Evolutionary conservation across 2,329 filamentous ascomycete species (phyloP), one percentile per base, ranked within the genome.

Genomic region (Colletotrichum truncatum): DNA sequence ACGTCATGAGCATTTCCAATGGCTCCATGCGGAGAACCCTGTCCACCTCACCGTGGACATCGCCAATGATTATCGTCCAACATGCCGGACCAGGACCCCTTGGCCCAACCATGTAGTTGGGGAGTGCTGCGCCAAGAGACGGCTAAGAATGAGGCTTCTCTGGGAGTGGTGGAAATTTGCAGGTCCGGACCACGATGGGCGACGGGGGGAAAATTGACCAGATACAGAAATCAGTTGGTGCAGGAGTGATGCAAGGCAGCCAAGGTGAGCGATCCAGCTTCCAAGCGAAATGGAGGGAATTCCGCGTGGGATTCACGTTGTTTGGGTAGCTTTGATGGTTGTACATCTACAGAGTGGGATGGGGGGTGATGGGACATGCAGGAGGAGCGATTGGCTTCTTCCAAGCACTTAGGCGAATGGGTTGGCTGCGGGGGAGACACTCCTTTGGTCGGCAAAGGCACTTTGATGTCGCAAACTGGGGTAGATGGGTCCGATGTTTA

Each of bases 21-120:
- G 41, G 43, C 23, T 28, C 36, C 57, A 45, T 62, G 57, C 62
- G 57, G 57, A 65, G 57, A 62, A 65, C 62, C 49, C 62, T 65
- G 57, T 12, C 43, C 12, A 41, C 16, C 12, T 36, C 5, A 7
- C 56, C 48, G 39, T 10, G 21, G 10, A 18, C 16, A 56, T 45
- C 28, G 34, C 57, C 18, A 34, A 28, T 65, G 62, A 62, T 49
- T n/a, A 41, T 7, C 48, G 26, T 38, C 32, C 41, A 43, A 28
- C n/a, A 23, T 30, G 26, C 48, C 41, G 21, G 48, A 34, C 62
- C 57, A 34, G 49, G 34, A 36, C 23, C 16, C 39, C n/a, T 65
- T 54, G 56, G 49, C 21, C 21, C 28, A 51, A 49, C 45, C 52
- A 41, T 25, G 8, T 14, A 4, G 16, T n/a, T n/a, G 34, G 23